phyloP scores from a whole-genome alignment of 2,329 filamentous ascomycete genomes.

The Chaetomiaceae sp. region DNA sequence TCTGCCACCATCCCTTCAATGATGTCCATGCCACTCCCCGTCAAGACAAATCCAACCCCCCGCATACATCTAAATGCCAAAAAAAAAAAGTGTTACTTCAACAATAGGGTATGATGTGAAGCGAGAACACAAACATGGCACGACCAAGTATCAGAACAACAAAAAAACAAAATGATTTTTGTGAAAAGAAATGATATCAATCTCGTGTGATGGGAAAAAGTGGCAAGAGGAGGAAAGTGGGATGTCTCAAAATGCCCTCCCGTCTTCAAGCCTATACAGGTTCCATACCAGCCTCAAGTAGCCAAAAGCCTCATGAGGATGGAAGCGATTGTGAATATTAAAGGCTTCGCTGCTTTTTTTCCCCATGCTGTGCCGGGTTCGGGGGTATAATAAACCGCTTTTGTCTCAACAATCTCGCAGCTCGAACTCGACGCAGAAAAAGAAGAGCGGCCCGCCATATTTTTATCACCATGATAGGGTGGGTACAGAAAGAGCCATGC shows the following conservation, averaged over 20 bases:
- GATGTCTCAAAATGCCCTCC: not conserved
- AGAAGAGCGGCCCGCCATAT: not conserved
- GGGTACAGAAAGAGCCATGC: not conserved
- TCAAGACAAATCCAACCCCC: not conserved
- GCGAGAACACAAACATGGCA: conserved; percentile 29
- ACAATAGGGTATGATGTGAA: conserved; percentile 32
- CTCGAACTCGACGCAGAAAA: not conserved
- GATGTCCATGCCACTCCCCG: conserved; percentile 17
- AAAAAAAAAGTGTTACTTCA: conserved; percentile 30
- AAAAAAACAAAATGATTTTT: no score
- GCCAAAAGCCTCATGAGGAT: no score
- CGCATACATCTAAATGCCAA: conserved; percentile 28
- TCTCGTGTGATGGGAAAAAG: not conserved
- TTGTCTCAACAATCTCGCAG: conserved; percentile 16
- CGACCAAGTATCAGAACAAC: conserved; percentile 24
- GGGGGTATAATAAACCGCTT: conserved; percentile 34
- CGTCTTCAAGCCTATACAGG: conserved; percentile 12
- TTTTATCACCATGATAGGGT: conserved; percentile 7
- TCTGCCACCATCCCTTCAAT: conserved; percentile 26
- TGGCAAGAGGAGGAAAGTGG: conserved; percentile 14
- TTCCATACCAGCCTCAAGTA: conserved; percentile 6
- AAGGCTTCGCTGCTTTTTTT: conserved; percentile 17
- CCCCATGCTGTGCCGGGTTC: conserved; percentile 19
- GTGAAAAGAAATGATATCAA: conserved; percentile 7
- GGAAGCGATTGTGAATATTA: conserved; percentile 18